Base-by-base conservation (phyloP, 495 filamentous ascomycete species). In the Podospora tetraspora region DNA sequence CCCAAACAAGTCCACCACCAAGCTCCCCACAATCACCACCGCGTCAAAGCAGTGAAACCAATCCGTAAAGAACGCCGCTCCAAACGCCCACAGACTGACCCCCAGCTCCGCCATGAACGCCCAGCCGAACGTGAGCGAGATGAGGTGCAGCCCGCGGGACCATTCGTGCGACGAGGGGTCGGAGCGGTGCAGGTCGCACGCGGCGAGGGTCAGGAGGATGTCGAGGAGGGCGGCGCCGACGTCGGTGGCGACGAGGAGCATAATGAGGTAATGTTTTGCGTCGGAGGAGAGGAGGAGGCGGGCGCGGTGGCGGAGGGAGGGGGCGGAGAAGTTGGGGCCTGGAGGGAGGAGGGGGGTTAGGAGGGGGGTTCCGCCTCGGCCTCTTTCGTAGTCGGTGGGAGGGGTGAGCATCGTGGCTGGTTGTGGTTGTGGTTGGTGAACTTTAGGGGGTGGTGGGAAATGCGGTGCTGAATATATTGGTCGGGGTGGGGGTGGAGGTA, bases 21-120 rank as follows among this genome's bases (percentile, higher is more conserved):
- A 89, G 60, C 84, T 84, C 3, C 80, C 80, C 1, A 90, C 64
- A 71, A 92, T 89, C 25, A 91, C 84, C 21, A 79, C 62, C 16
- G 87, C 86, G 73, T 92, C 89, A 70, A 92, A 86, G 68, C 76
- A 76, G 73, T 88, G 88, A 74, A 91, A 89, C 75, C 76, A 82
- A 25, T 84, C 84, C 29, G 79, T 70, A 71, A 91, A 89, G 77
- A 88, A 91, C 86, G 74, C 63, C 27, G 74, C 66, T 12, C 87
- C 87, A 79, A 85, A 89, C 29, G 84, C 85, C 77, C 85, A 84
- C 8, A 88, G 69, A 19, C 80, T 79, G n/a, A 83, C 72, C 43
- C 82, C 24, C 77, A 90, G 78, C 73, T 90, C 88, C 2, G 81
- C 71, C 77, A 91, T 78, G 69, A 91, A 91, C 27, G 90, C 69